Conservation (phyloP, 495 filamentous ascomycete genomes). For the Neurospora pannonica region DNA sequence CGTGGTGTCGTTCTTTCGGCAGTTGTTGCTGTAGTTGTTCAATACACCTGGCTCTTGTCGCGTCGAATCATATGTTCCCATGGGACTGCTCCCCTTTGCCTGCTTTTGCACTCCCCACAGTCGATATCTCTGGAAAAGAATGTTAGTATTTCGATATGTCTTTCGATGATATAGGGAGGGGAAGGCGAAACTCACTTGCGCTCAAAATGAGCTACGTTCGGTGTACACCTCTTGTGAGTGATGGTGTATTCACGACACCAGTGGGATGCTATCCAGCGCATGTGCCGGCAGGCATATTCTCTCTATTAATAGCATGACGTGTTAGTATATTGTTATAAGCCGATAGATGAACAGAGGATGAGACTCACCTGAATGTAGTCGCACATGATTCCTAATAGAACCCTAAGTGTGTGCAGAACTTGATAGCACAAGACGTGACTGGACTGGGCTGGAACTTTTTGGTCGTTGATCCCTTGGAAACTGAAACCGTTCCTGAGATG, state of each 20-base stretch:
- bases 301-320: background rate
- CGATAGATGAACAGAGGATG: background rate
- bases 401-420: background rate
- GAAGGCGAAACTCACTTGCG: slow-evolving; percentile 9
- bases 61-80: slow-evolving; percentile 17
- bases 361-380: slow-evolving; percentile 6
- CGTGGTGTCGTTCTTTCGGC: background rate
- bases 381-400: slow-evolving; percentile 8
- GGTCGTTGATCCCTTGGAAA: background rate
- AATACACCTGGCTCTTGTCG: background rate
- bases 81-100: slow-evolving; percentile 1
- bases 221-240: slow-evolving; percentile 14
- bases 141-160: background rate
- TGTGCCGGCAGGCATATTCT: slow-evolving; percentile 18
- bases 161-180: too few species aligned
- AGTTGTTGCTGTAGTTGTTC: background rate
- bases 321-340: slow-evolving; percentile 1
- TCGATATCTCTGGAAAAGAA: background rate
- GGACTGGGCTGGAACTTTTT: background rate
- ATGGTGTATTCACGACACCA: slow-evolving; percentile 19
- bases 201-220: slow-evolving; percentile 18
- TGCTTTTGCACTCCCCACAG: slow-evolving; percentile 19
- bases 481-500: background rate
- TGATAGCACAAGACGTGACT: background rate
- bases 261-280: slow-evolving; percentile 16